Conservation (phyloP, 1,139 yeast species). For the Geotrichum armillariae region DNA sequence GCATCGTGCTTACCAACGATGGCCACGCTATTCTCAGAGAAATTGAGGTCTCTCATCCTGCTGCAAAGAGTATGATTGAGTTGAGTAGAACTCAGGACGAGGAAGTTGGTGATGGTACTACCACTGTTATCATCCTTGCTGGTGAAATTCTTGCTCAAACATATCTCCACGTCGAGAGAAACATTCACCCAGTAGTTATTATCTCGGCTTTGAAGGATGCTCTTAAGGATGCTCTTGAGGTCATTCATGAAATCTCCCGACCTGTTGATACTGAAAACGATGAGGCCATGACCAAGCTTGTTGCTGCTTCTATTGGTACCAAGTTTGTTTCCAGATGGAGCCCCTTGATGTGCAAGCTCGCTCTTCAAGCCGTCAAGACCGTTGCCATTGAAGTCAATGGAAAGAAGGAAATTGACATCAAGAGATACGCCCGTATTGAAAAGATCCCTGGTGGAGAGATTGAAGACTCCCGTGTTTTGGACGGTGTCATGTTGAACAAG, state of each 20-base stretch:
- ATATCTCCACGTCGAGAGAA: constrained; percentile 87
- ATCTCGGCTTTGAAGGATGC: constrained; percentile 95
- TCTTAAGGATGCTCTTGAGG: constrained; percentile 82
- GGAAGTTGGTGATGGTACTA: constrained; percentile 98
- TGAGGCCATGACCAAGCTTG: constrained; percentile 80
- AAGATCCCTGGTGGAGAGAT: constrained; percentile 98
- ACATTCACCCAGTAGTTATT: constrained; percentile 94
- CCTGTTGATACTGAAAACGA: constrained; percentile 86
- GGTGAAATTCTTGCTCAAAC: constrained; percentile 97
- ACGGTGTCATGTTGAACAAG: constrained; percentile 91
- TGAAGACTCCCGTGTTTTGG: constrained; percentile 80
- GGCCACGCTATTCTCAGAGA: constrained; percentile 97
- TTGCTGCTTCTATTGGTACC: constrained; percentile 92
- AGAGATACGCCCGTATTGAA: constrained; percentile 90
- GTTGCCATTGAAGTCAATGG: constrained; percentile 65
- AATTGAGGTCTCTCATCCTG: constrained; percentile 98
- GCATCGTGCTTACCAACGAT: constrained; percentile 94
- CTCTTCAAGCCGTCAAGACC: constrained; percentile 84
- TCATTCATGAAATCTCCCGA: constrained; percentile 78
- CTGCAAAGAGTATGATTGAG: constrained; percentile 98
- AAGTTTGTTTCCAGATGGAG: constrained; percentile 94
- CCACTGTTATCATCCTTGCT: constrained; percentile 86
- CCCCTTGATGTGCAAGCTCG: constrained; percentile 83
- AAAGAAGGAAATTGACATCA: constrained; percentile 84
- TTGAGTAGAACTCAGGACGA: constrained; percentile 97